Evolutionary conservation across 2,329 filamentous ascomycete genomes (phyloP).

Genomic region (Sclerotinia sclerotiorum): DNA sequence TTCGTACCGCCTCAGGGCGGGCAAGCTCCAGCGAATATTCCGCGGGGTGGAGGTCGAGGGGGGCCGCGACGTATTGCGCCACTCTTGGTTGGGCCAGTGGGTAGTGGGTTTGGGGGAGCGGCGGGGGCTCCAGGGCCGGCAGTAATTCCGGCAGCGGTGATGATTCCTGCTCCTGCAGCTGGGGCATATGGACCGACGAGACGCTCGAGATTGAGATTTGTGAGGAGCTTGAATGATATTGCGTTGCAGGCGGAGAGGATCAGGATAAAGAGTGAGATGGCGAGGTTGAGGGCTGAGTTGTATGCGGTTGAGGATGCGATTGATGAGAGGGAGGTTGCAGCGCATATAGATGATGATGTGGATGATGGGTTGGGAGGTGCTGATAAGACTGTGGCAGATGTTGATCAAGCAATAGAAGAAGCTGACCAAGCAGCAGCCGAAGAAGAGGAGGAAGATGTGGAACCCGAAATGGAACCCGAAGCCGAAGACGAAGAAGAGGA

Average conservation of each 20-base stretch:
- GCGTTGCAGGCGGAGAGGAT: background rate
- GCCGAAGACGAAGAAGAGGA: no score
- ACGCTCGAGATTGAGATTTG: background rate
- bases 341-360: no score
- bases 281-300: background rate
- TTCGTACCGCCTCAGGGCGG: background rate
- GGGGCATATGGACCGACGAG: background rate
- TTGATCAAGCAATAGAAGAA: no score
- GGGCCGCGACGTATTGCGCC: background rate
- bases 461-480: no score
- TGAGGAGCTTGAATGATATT: background rate
- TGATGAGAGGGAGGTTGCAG: background rate
- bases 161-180: no score
- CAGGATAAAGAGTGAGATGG: background rate
- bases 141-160: background rate
- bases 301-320: background rate
- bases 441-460: no score
- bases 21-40: background rate
- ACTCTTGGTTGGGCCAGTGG: background rate
- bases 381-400: no score
- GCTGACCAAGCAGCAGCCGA: no score
- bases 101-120: background rate
- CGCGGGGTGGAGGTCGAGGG: background rate
- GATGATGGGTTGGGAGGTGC: background rate
- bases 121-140: background rate